phyloP scores from a whole-genome alignment of 2,329 filamentous ascomycete genomes.

The Zasmidium angulare region DNA sequence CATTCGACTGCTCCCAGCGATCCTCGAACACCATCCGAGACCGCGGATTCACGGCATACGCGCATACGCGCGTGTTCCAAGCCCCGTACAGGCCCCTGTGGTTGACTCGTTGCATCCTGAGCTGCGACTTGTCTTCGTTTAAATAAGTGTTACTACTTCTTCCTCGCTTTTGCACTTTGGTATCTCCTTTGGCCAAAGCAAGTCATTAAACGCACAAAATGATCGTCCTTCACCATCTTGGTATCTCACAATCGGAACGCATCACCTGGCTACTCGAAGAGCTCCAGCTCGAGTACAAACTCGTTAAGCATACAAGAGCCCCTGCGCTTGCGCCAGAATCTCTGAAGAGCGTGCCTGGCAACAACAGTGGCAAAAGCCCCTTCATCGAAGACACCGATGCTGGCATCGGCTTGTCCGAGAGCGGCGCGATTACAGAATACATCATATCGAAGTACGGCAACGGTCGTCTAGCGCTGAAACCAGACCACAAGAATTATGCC shows the following conservation, averaged over 20 bases:
- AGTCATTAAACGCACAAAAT: conserved; percentile 30
- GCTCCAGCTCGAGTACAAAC: conserved; percentile 54
- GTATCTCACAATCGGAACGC: conserved; percentile 60
- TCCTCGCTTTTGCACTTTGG: not conserved
- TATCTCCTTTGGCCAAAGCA: not conserved
- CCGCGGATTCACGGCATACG: too few species aligned
- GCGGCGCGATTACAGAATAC: conserved; percentile 61
- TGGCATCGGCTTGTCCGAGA: conserved; percentile 56
- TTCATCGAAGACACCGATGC: conserved; percentile 57
- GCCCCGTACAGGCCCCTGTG: too few species aligned
- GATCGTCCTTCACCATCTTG: conserved; percentile 36
- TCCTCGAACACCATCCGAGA: not conserved
- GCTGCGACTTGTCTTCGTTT: too few species aligned
- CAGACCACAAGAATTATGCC: conserved; percentile 50
- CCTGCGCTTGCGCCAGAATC: conserved; percentile 35
- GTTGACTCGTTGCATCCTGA: not conserved
- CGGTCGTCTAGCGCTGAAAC: conserved; percentile 50
- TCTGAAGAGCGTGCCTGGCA: conserved; percentile 16
- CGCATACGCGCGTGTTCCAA: too few species aligned
- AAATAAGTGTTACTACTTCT: too few species aligned
- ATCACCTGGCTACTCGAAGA: conserved; percentile 65
- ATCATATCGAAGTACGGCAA: conserved; percentile 54
- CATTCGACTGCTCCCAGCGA: too few species aligned
- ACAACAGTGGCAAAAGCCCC: conserved; percentile 37
- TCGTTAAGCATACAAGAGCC: conserved; percentile 46